phyloP scores from a whole-genome alignment of 2,329 filamentous ascomycete genomes.

The Truncatella angustata region DNA sequence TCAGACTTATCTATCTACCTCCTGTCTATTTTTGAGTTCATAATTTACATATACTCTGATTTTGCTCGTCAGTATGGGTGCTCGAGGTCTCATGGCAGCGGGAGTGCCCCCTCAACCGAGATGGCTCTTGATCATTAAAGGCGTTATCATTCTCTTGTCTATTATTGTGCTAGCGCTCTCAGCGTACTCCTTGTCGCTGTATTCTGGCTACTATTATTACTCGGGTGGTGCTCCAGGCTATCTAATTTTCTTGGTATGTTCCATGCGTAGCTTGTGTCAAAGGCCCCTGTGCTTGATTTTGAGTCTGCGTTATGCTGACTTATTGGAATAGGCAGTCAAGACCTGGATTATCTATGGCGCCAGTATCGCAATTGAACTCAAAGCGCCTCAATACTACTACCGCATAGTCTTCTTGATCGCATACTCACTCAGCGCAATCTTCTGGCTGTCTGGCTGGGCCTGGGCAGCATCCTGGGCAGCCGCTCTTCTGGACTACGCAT shows the following conservation, averaged over 20 bases:
- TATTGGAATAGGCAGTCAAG: constrained; percentile 33
- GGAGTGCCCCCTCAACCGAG: constrained; percentile 35
- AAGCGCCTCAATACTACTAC: constrained; percentile 34
- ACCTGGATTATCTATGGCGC: constrained; percentile 40
- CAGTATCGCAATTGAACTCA: constrained; percentile 34
- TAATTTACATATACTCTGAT: background rate
- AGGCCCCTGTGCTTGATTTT: too few relatives aligned
- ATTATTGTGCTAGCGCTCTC: constrained; percentile 37
- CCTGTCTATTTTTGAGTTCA: background rate
- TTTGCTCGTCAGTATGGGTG: constrained; percentile 15
- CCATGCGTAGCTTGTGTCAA: too few relatives aligned
- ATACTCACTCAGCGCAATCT: constrained; percentile 36
- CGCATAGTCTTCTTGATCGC: constrained; percentile 34
- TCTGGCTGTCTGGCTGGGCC: constrained; percentile 43
- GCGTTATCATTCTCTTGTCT: constrained; percentile 37
- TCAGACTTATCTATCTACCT: background rate
- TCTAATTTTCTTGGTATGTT: constrained; percentile 46
- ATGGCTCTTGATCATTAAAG: constrained; percentile 36
- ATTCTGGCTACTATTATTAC: constrained; percentile 16
- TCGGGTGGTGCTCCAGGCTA: constrained; percentile 37
- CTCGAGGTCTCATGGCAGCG: constrained; percentile 31
- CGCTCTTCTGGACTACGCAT: constrained; percentile 21
- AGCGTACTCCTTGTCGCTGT: constrained; percentile 38
- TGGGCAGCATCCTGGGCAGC: constrained; percentile 38
- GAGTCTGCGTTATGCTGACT: constrained; percentile 17